Evolutionary conservation across 352 stramenopile species (phyloP).

Genomic region (Peronosclerospora sorghi): DNA sequence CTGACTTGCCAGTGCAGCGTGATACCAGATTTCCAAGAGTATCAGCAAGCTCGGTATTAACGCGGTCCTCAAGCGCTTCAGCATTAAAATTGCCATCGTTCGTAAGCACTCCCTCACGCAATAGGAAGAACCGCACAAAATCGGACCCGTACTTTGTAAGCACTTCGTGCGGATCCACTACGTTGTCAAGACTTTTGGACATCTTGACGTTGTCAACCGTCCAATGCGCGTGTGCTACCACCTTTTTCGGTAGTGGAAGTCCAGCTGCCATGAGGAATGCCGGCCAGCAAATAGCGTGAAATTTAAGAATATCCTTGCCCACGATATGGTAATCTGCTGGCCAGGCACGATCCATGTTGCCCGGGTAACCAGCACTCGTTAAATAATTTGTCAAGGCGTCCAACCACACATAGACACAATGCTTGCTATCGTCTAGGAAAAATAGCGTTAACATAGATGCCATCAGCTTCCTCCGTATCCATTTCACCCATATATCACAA

Average conservation of each 20-base stretch:
- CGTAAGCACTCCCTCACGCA: slow-evolving; percentile 89
- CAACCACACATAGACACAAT: slow-evolving; percentile 99
- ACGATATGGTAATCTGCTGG: slow-evolving; percentile 87
- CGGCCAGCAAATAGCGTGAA: slow-evolving; percentile 98
- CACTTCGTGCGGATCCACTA: slow-evolving; percentile 91
- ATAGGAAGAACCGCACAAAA: slow-evolving; percentile 88
- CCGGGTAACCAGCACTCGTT: slow-evolving; percentile 90
- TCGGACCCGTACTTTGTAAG: slow-evolving; percentile 89
- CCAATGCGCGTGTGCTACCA: slow-evolving; percentile 98
- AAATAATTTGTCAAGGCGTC: slow-evolving; percentile 99
- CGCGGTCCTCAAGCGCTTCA: slow-evolving; percentile 85
- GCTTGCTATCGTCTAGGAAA: slow-evolving; percentile 47
- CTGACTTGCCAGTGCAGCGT: slow-evolving; percentile 55
- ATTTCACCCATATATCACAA: not conserved
- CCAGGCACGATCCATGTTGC: slow-evolving; percentile 30
- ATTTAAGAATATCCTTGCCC: slow-evolving; percentile 99
- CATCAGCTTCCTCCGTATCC: slow-evolving; percentile 1
- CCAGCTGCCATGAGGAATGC: slow-evolving; percentile 91
- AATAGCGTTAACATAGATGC: not conserved
- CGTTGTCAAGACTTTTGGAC: slow-evolving; percentile 98
- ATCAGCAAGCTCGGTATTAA: slow-evolving; percentile 93
- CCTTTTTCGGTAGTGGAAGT: slow-evolving; percentile 86
- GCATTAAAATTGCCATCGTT: slow-evolving; percentile 89
- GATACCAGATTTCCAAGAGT: slow-evolving; percentile 86
- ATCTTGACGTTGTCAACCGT: slow-evolving; percentile 98